phyloP scores from a whole-genome alignment of 2,329 filamentous ascomycete species.

The Juglanconis oblonga region DNA sequence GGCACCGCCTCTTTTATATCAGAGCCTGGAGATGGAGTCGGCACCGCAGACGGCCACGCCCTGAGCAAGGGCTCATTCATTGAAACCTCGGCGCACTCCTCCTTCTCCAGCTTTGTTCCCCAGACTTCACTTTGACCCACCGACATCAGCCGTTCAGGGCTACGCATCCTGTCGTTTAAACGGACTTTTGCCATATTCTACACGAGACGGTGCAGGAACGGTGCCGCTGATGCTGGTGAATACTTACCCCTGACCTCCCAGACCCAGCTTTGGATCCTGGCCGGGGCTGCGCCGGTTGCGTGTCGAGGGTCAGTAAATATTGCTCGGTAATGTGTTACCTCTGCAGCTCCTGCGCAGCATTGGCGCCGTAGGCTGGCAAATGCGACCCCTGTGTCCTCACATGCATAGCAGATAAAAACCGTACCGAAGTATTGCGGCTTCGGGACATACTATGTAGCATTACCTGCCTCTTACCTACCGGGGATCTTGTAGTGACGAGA shows the following conservation, averaged over 20 bases:
- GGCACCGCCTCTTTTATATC: not conserved
- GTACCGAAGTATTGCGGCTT: too few relatives aligned
- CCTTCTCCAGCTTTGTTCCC: constrained; percentile 1
- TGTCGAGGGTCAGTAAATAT: too few relatives aligned
- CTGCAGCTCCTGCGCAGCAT: too few relatives aligned
- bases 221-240: not conserved
- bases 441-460: too few relatives aligned
- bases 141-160: not conserved
- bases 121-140: constrained; percentile 10
- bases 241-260: not conserved
- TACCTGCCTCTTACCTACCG: too few relatives aligned
- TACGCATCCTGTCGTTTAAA: not conserved
- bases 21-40: not conserved
- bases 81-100: not conserved
- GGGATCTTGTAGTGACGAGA: too few relatives aligned
- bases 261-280: too few relatives aligned
- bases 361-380: too few relatives aligned
- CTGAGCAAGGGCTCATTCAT: not conserved
- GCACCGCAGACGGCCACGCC: not conserved
- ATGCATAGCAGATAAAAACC: too few relatives aligned
- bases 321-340: too few relatives aligned
- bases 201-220: not conserved
- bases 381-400: too few relatives aligned
- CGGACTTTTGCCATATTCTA: not conserved
- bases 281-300: too few relatives aligned